Conservation (phyloP, 1,139 yeast genomes). For the Blastobotrys ciferrii region DNA sequence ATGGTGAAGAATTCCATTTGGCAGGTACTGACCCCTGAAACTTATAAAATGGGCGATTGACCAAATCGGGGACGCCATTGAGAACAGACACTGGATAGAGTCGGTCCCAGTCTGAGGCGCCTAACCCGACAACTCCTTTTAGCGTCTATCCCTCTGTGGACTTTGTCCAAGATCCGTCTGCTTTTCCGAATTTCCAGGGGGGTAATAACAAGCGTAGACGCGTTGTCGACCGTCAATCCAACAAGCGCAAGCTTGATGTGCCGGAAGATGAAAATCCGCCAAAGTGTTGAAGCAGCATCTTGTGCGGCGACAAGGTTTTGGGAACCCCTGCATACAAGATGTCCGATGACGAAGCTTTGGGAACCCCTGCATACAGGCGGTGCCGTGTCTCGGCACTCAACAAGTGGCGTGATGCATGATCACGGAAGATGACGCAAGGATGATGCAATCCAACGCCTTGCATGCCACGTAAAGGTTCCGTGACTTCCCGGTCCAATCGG, state of each 20-base stretch:
- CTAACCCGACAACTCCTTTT: neutral
- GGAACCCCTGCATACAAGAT: neutral
- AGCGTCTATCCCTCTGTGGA: neutral
- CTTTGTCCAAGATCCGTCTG: neutral
- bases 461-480: too few relatives aligned
- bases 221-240: neutral
- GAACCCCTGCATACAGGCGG: too few relatives aligned
- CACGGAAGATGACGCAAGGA: too few relatives aligned
- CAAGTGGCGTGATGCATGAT: too few relatives aligned
- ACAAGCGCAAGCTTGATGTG: neutral
- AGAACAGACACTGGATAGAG: conserved; percentile 8
- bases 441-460: too few relatives aligned
- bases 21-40: neutral
- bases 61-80: neutral
- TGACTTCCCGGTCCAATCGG: too few relatives aligned
- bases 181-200: neutral
- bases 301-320: neutral
- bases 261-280: neutral
- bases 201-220: neutral
- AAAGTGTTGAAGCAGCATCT: neutral
- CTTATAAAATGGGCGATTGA: neutral
- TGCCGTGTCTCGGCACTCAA: too few relatives aligned
- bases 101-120: neutral
- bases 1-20: neutral
- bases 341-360: too few relatives aligned